phyloP scores from a whole-genome alignment of 192 early-diverging fungal genomes.

The Fimicolochytrium jonesii region DNA sequence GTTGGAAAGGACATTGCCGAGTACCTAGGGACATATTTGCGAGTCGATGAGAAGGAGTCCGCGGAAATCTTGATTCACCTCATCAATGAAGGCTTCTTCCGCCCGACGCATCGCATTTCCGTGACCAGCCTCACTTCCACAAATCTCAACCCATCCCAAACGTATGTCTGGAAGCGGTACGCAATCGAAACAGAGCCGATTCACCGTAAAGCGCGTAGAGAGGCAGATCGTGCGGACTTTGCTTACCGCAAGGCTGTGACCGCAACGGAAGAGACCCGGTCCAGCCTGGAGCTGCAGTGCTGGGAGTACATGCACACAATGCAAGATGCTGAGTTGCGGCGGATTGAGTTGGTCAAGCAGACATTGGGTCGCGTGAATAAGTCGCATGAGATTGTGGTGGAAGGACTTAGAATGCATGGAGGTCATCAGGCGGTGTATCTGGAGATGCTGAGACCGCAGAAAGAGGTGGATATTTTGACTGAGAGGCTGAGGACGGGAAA shows the following conservation, averaged over 20 bases:
- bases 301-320: constrained; percentile 36
- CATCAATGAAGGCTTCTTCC: constrained; percentile 31
- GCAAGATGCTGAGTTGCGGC: constrained; percentile 25
- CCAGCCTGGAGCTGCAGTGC: constrained; percentile 26
- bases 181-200: constrained; percentile 38
- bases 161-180: constrained; percentile 40
- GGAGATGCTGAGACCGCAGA: constrained; percentile 35
- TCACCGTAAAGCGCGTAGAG: constrained; percentile 27
- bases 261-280: constrained; percentile 30
- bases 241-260: constrained; percentile 29
- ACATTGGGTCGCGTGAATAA: constrained; percentile 26
- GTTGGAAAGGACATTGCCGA: constrained; percentile 20
- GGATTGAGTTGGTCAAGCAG: constrained; percentile 28
- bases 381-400: constrained; percentile 26
- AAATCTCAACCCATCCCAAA: constrained; percentile 24
- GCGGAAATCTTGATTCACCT: constrained; percentile 27
- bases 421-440: constrained; percentile 30
- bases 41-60: constrained; percentile 13
- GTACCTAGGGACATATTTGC: constrained; percentile 18
- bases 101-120: constrained; percentile 21
- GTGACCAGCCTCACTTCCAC: constrained; percentile 11
- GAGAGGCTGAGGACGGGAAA: constrained; percentile 40
- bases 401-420: no score
- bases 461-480: constrained; percentile 36
- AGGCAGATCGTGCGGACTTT: constrained; percentile 37